Evolutionary conservation across 1,139 yeast species (phyloP), one percentile per base, ranked within the genome.

Genomic region (Saccharomyces pastorianus): DNA sequence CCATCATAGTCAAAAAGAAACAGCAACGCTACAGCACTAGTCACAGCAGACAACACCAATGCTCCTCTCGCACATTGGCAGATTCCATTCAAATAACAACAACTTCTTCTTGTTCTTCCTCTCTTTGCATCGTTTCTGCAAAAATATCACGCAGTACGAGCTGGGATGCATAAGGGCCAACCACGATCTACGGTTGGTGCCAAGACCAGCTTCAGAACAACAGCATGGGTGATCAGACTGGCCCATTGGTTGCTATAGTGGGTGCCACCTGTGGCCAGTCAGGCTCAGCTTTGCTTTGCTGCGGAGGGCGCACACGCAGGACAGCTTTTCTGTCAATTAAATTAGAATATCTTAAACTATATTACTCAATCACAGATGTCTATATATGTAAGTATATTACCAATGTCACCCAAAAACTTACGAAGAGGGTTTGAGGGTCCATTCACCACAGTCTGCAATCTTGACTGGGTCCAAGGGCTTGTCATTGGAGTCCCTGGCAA

Each of bases 401-500:
- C 20, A 17, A 2, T 17, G 20, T 5, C 17, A 11, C 14, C 11
- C 1, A 8, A 2, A 7, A 2, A 7, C 11, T 34, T 6, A 34
- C 8, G 42, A 34, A 34, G 42, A 34, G 6, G 9, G 42, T 3
- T 34, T 3, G 4, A n/a, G 23, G 0, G 42, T 34, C 42, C 42
- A 34, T 52, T 67, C 71, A 49, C 71, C 71, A 58, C 64, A 66
- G 2, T 64, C 59, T 42, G 71, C 71, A 56, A 82, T 79, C 63
- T 69, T 77, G 55, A 83, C 72, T 27, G 75, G 77, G 61, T 73
- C 73, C 51, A 70, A 65, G 34, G 88, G 88, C 61, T 71, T 76
- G 67, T 79, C 81, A 27, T 75, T 73, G 42, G 42, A 34, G 6
- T 34, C 42, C 23, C 42, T 34, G 97, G 84, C 73, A 98, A 98